These are phyloP conservation scores for Grifola frondosa DNA, from an alignment of 1,284 basidiomycete species.

Conservation along the genomic window DNA sequence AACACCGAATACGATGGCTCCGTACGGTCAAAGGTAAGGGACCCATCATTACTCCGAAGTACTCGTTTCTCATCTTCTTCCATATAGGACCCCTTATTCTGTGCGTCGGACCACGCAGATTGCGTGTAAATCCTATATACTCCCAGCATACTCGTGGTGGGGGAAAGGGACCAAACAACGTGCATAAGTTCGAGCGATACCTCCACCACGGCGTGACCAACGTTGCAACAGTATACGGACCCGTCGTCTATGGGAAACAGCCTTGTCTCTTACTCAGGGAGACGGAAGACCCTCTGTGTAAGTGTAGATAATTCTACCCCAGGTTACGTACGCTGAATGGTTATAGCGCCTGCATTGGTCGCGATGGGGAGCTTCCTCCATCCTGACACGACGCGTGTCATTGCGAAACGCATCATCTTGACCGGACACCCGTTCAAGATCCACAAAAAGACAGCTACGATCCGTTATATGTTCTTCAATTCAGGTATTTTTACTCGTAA, in stretches of 20 bases:
- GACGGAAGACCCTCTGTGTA: constrained; percentile 64
- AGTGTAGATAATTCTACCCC: no score
- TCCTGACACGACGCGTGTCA: constrained; percentile 88
- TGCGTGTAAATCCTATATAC: constrained; percentile 85
- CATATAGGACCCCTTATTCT: constrained; percentile 80
- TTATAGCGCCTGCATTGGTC: constrained; percentile 77
- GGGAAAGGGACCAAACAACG: constrained; percentile 90
- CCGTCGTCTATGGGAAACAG: constrained; percentile 86
- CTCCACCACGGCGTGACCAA: constrained; percentile 79
- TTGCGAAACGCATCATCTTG: constrained; percentile 90
- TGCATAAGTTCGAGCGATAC: constrained; percentile 97
- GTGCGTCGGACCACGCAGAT: constrained; percentile 86
- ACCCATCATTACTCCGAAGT: background rate
- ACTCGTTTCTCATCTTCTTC: background rate
- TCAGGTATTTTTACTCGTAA: constrained; percentile 45
- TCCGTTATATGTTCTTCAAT: constrained; percentile 99
- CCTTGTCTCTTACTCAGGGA: constrained; percentile 76
- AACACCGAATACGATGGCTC: constrained; percentile 94
- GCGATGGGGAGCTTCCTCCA: constrained; percentile 89
- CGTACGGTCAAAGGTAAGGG: constrained; percentile 83
- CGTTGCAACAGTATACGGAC: constrained; percentile 87
- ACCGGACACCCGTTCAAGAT: constrained; percentile 98
- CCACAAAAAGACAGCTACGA: constrained; percentile 96
- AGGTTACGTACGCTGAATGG: background rate
- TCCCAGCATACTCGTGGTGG: constrained; percentile 91